These are phyloP conservation scores for Letharia columbiana DNA, from an alignment of 495 filamentous ascomycete genomes.

Conservation along the genomic window DNA sequence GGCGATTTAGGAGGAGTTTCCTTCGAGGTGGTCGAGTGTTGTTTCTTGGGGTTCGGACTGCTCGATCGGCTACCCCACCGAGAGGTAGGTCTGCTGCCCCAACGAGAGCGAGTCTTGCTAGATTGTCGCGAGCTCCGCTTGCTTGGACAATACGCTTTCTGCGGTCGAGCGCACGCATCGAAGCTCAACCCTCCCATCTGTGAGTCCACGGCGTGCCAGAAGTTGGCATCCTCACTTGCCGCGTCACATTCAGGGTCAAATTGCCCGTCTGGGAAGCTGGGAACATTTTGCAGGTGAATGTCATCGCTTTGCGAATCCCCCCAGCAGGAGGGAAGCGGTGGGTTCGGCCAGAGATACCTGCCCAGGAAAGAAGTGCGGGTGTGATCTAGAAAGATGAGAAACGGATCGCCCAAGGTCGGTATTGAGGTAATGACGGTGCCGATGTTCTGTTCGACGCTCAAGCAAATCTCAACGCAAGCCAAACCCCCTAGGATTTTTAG, in stretches of 20 bases:
- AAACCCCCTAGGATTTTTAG: background rate
- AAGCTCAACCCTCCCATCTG: background rate
- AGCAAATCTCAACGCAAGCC: background rate
- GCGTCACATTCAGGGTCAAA: background rate
- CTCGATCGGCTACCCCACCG: background rate
- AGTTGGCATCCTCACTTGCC: background rate
- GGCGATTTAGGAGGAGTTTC: background rate
- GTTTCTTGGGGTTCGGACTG: background rate
- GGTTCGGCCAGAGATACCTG: background rate
- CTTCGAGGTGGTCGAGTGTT: background rate
- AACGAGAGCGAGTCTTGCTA: background rate
- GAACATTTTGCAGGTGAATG: background rate
- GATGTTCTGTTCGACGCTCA: background rate
- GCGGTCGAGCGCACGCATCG: background rate
- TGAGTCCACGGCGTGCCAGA: background rate
- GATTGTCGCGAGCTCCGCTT: background rate
- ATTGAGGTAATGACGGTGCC: background rate
- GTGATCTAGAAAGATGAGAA: background rate
- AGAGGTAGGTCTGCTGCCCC: background rate
- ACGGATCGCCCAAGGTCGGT: background rate
- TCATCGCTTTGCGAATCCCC: background rate
- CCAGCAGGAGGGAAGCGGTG: slow-evolving; percentile 1
- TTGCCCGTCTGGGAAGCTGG: background rate
- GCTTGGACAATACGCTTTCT: background rate
- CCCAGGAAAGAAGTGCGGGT: background rate